Base-by-base conservation (phyloP, 805 yeast genomes). In the Candida dendrica region DNA sequence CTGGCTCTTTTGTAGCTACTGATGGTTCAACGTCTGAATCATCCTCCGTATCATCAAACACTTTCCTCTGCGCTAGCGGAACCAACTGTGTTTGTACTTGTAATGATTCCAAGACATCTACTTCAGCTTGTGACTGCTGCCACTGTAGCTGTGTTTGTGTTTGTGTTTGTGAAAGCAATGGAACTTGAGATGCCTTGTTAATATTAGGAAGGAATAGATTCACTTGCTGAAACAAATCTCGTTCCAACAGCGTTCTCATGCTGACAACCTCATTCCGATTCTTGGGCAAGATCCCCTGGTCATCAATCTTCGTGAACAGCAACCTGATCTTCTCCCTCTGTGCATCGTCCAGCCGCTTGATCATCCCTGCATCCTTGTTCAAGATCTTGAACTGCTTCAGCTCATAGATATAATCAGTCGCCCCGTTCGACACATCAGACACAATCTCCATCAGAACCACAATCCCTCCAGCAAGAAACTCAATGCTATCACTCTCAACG, bases 381-480 rank as follows among this genome's bases (percentile, higher is more conserved):
- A 43, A 14, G 2, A 43, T 35, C 19, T 40, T 35, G 24, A 43
- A 43, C 11, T 37, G 34, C 6, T 27, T 31, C 6, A 40, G 11
- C 3, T 10, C 20, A 17, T 31, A 40, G 6, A 37, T 35, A 14
- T 26, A 30, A 13, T 31, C 33, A 11, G 22, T 24, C 2, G 31
- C 15, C 14, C 46, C 39, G 20, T 43, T 43, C 17, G 34, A 37
- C 7, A 36, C 46, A 18, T 6, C 26, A 6, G 44, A 36, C 6
- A 31, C 17, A 3, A 43, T 17, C n/a, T 27, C 30, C 13, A 27
- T 13, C 13, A 27, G 9, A 4, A 27, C 30, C 4, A 27, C n/a
- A 27, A 27, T 13, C 4, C 30, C 30, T 4, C n/a, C 13, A 10
- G 8, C 30, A 4, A 27, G 13, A 27, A 27, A 27, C n/a, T 27